These are phyloP conservation scores for Pseudofabraea citricarpa DNA, from an alignment of 2,329 filamentous ascomycete species.

Conservation along the genomic window DNA sequence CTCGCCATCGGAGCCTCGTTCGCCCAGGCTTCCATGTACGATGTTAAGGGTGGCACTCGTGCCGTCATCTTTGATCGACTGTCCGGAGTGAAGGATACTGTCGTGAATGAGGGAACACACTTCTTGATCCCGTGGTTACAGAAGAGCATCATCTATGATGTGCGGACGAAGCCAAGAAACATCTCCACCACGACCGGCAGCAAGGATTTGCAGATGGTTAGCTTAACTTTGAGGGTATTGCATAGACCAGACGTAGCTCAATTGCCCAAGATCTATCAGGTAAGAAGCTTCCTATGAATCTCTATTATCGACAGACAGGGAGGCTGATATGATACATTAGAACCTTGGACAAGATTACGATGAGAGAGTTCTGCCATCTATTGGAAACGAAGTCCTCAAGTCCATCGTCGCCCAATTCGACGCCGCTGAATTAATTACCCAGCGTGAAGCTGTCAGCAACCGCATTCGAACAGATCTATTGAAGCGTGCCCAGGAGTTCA, in stretches of 20 bases:
- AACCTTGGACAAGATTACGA: constrained; percentile 98
- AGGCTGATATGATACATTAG: constrained; percentile 39
- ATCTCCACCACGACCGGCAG: constrained; percentile 96
- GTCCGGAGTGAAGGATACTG: constrained; percentile 84
- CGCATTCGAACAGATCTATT: constrained; percentile 90
- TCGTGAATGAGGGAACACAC: constrained; percentile 94
- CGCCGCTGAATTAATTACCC: constrained; percentile 96
- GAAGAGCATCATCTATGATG: constrained; percentile 90
- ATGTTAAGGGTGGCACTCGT: constrained; percentile 89
- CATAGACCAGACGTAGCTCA: constrained; percentile 90
- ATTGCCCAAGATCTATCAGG: constrained; percentile 97
- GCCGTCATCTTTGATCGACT: constrained; percentile 98
- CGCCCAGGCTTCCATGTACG: constrained; percentile 81
- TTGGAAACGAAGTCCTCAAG: constrained; percentile 99
- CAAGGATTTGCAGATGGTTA: constrained; percentile 99
- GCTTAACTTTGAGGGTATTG: constrained; percentile 90
- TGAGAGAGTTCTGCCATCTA: constrained; percentile 94
- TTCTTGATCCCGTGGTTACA: constrained; percentile 96
- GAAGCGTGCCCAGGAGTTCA: constrained; percentile 92
- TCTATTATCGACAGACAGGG: not conserved
- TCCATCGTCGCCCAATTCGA: constrained; percentile 98
- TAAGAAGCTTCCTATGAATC: constrained; percentile 37
- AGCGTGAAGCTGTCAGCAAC: constrained; percentile 93
- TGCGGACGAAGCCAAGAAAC: constrained; percentile 94
- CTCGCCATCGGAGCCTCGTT: constrained; percentile 63